A percentile compares a stretch with the other conserved stretches of the same genome.
These are phyloP conservation scores for Phellopilus nigrolimitatus DNA, from an alignment of 1,284 basidiomycete species.

Conservation along the genomic window DNA sequence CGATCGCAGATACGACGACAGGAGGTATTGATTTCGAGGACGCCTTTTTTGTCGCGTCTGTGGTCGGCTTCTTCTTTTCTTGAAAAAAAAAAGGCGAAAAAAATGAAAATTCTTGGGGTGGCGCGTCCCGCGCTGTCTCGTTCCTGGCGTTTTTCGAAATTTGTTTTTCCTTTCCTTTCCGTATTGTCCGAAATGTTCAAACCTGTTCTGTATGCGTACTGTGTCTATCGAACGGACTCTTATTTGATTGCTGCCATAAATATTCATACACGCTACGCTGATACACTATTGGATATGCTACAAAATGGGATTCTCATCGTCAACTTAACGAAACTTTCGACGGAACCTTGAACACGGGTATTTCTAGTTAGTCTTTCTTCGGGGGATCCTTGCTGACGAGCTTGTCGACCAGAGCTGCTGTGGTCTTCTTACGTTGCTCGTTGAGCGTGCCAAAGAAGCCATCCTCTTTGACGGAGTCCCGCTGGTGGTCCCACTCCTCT, in stretches of 20 bases:
- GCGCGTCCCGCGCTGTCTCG: not conserved
- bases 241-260: not conserved
- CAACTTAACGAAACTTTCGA: not conserved
- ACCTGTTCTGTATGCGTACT: not conserved
- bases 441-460: slow-evolving; percentile 45
- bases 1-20: slow-evolving; percentile 25
- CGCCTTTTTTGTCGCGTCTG: not conserved
- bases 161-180: not conserved
- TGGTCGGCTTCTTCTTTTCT: not conserved
- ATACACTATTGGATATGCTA: too few species aligned
- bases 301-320: not conserved
- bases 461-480: slow-evolving; percentile 37
- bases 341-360: too few species aligned
- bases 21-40: slow-evolving; percentile 11
- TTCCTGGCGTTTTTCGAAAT: not conserved
- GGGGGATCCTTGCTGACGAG: slow-evolving; percentile 27
- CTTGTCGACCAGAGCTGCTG: slow-evolving; percentile 35
- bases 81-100: not conserved
- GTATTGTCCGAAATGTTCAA: not conserved
- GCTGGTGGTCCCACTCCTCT: slow-evolving; percentile 47
- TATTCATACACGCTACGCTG: too few species aligned
- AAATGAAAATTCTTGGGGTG: not conserved
- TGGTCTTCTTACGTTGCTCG: slow-evolving; percentile 43
- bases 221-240: not conserved
- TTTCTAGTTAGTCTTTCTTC: slow-evolving; percentile 1